These are phyloP conservation scores for Gracilaria gracilis DNA, from an alignment of 23 red algal species.

Conservation along the genomic window DNA sequence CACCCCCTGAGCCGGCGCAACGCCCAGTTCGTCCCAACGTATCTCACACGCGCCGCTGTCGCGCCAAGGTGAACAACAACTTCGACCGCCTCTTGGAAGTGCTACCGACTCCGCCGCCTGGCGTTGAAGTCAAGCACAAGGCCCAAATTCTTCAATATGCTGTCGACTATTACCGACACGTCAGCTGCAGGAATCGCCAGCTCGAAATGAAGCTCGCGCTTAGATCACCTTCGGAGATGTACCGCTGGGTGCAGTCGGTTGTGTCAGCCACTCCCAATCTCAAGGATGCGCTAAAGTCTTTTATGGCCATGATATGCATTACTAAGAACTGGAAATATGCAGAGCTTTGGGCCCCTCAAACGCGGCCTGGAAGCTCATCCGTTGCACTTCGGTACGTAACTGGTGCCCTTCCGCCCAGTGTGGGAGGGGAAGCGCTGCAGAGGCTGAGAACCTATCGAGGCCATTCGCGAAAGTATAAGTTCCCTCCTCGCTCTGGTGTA, in stretches of 20 bases:
- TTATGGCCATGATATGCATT: constrained; percentile 59
- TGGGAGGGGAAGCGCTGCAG: constrained; percentile 30
- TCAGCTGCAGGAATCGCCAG: constrained; percentile 22
- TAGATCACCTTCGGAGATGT: constrained; percentile 26
- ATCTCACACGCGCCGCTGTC: constrained; percentile 67
- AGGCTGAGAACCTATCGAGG: constrained; percentile 26
- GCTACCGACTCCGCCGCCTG: constrained; percentile 41
- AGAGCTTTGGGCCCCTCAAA: constrained; percentile 44
- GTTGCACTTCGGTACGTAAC: constrained; percentile 23
- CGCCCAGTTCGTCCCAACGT: constrained; percentile 15
- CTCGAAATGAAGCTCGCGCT: constrained; percentile 58
- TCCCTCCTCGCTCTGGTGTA: constrained; percentile 52
- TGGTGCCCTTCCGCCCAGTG: constrained; percentile 9
- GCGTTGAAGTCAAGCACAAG: constrained; percentile 66
- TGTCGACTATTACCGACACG: constrained; percentile 48
- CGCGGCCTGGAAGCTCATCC: neutral
- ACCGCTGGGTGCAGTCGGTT: constrained; percentile 55
- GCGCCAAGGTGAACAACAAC: constrained; percentile 67
- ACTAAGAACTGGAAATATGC: constrained; percentile 71
- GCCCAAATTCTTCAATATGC: constrained; percentile 66
- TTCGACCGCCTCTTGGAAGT: constrained; percentile 62
- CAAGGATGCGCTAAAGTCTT: constrained; percentile 40
- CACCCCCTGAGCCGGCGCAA: neutral
- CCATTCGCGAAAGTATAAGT: constrained; percentile 32
- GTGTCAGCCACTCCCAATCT: constrained; percentile 14